phyloP scores from a whole-genome alignment of 805 yeast genomes.

The Trichomonascus vanleenenianus region DNA sequence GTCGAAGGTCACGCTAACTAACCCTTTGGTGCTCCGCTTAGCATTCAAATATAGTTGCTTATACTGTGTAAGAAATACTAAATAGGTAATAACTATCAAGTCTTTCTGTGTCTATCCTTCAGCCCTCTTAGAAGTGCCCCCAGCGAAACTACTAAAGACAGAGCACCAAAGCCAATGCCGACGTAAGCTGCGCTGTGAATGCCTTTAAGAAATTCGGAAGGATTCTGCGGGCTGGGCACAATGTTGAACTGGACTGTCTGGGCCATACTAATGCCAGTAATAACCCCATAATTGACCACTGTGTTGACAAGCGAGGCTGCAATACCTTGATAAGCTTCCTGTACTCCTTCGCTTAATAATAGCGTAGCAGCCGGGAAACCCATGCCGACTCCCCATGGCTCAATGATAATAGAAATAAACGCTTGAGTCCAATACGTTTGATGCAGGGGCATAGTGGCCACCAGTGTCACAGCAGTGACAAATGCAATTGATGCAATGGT shows the following conservation, averaged over 20 bases:
- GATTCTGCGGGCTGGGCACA: constrained; percentile 2
- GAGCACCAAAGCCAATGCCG: constrained; percentile 43
- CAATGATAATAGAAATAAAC: constrained; percentile 47
- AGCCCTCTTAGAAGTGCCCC: too few relatives aligned
- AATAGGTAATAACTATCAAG: too few relatives aligned
- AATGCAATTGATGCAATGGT: constrained; percentile 48
- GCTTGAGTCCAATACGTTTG: constrained; percentile 53
- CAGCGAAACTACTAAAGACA: too few relatives aligned
- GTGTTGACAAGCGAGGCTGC: constrained; percentile 70
- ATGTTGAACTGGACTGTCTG: constrained; percentile 45
- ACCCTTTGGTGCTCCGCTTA: too few relatives aligned
- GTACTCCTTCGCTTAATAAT: constrained; percentile 50
- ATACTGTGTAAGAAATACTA: too few relatives aligned
- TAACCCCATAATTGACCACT: constrained; percentile 61
- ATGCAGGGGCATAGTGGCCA: constrained; percentile 48
- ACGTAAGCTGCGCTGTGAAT: constrained; percentile 52
- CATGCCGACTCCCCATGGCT: constrained; percentile 70
- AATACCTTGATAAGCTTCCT: constrained; percentile 62
- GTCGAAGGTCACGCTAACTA: too few relatives aligned
- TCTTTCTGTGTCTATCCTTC: too few relatives aligned
- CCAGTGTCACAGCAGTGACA: constrained; percentile 42
- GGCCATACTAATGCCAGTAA: constrained; percentile 63
- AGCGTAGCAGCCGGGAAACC: constrained; percentile 71
- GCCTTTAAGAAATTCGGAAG: constrained; percentile 29
- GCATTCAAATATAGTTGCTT: too few relatives aligned